Evolutionary conservation across 1,284 basidiomycete species (phyloP), one percentile per base, ranked within the genome.

Genomic region (Coniophora puteana): DNA sequence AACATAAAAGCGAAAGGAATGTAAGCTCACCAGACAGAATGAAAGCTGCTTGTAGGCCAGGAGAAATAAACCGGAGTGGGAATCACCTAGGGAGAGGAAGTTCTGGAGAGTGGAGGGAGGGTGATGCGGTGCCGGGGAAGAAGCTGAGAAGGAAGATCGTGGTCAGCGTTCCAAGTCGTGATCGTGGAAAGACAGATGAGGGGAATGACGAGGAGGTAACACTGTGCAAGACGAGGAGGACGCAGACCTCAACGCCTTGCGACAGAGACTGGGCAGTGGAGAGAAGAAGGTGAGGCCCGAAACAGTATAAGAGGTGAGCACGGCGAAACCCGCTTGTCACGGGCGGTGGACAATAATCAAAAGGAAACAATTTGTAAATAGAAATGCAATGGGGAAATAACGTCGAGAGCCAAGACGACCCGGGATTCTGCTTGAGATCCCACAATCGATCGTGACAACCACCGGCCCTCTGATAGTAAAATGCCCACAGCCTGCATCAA

Each of bases 121-220:
- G 36, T 53, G 59, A 63, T 41, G n/a, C 40, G 44, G 52, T 50
- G 50, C 46, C 48, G 56, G 48, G 49, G 51, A 54, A 51, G 58
- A 54, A 61, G 44, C 55, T 44, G 53, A 64, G 65, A 62, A 47
- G 44, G 54, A 58, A 56, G 53, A 56, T 68, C 64, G 68, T 76
- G 59, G 72, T 74, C 65, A 78, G 74, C 75, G 72, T 74, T 52
- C 59, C 59, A 44, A 61, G 69, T 76, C n/a, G n/a, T n/a, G n/a
- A n/a, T n/a, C 75, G 74, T 77, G 54, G 74, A 51, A 50, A 57
- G 50, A 53, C 54, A 55, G 58, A 56, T 49, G 40, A 40, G 46
- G 51, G 45, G 47, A 47, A 55, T 50, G 36, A 46, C 55, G 58
- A 59, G 38, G 58, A 61, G 50, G 54, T 53, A 46, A 40, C 38